These are phyloP conservation scores for Oxalis stricta DNA, from an alignment of 441 rosid species.

Conservation along the genomic window DNA sequence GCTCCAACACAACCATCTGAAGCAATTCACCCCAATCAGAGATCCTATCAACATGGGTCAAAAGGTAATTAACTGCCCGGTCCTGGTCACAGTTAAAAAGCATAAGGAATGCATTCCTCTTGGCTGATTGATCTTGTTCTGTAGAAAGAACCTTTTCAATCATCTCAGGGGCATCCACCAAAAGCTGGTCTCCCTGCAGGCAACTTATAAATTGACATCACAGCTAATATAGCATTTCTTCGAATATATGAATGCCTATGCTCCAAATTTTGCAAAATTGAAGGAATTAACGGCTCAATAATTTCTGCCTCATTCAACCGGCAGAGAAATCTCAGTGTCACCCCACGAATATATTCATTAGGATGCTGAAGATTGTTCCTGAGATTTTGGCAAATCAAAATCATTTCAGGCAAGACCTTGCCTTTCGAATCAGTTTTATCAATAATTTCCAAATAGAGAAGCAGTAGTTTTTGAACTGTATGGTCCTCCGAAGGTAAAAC, in stretches of 20 bases:
- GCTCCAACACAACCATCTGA: constrained; percentile 85
- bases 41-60: constrained; percentile 61
- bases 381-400: constrained; percentile 63
- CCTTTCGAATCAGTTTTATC: constrained; percentile 61
- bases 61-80: constrained; percentile 63
- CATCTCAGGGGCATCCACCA: constrained; percentile 68
- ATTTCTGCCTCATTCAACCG: constrained; percentile 62
- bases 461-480: constrained; percentile 57
- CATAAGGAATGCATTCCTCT: constrained; percentile 90
- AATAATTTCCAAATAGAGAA: constrained; percentile 59
- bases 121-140: constrained; percentile 77
- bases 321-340: constrained; percentile 64
- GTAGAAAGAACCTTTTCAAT: constrained; percentile 58
- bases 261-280: constrained; percentile 56
- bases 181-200: constrained; percentile 70
- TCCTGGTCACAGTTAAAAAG: constrained; percentile 78
- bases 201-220: constrained; percentile 65
- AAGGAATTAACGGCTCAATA: constrained; percentile 73
- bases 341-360: constrained; percentile 77
- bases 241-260: constrained; percentile 60
- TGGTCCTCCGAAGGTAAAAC: constrained; percentile 76
- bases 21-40: constrained; percentile 80
- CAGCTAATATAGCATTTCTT: constrained; percentile 67
- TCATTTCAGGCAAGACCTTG: constrained; percentile 62
- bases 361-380: constrained; percentile 85